A percentile compares a stretch with the other conserved stretches of the same genome.
Conservation (phyloP, 1,284 basidiomycete genomes). For the Moesziomyces sp. region DNA sequence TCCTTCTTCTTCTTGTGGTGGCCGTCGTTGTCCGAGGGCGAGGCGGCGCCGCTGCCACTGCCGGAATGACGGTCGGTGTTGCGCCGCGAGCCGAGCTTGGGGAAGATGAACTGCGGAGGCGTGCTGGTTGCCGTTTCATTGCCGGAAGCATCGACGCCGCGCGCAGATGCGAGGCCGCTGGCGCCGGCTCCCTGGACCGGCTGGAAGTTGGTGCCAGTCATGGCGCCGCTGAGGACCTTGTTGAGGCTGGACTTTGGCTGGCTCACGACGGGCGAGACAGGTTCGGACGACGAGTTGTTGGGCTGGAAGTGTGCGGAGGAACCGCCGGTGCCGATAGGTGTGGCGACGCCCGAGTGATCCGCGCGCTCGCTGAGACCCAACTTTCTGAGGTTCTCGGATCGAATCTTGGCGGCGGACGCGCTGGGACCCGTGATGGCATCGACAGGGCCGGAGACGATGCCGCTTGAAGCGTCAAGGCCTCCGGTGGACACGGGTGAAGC, state of each 20-base stretch:
- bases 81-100: conserved; percentile 59
- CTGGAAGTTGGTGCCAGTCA: conserved; percentile 41
- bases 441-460: conserved; percentile 37
- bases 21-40: conserved; percentile 38
- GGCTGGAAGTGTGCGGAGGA: conserved; percentile 14
- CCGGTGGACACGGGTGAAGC: conserved; percentile 16
- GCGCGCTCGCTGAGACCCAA: conserved; percentile 42
- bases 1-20: conserved; percentile 55
- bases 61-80: conserved; percentile 24
- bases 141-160: conserved; percentile 45
- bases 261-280: conserved; percentile 22
- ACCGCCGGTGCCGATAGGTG: conserved; percentile 51
- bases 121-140: conserved; percentile 29
- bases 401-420: conserved; percentile 29
- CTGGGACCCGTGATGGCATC: conserved; percentile 41
- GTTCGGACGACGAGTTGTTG: conserved; percentile 12
- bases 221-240: conserved; percentile 43
- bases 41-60: conserved; percentile 35
- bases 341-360: conserved; percentile 40
- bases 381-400: conserved; percentile 40
- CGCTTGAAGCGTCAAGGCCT: conserved; percentile 3
- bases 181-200: conserved; percentile 52
- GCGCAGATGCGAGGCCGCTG: conserved; percentile 52
- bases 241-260: conserved; percentile 35
- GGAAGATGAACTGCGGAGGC: conserved; percentile 63